Evolutionary conservation across 805 yeast genomes (phyloP).

Genomic region (Starmerella asiatica): DNA sequence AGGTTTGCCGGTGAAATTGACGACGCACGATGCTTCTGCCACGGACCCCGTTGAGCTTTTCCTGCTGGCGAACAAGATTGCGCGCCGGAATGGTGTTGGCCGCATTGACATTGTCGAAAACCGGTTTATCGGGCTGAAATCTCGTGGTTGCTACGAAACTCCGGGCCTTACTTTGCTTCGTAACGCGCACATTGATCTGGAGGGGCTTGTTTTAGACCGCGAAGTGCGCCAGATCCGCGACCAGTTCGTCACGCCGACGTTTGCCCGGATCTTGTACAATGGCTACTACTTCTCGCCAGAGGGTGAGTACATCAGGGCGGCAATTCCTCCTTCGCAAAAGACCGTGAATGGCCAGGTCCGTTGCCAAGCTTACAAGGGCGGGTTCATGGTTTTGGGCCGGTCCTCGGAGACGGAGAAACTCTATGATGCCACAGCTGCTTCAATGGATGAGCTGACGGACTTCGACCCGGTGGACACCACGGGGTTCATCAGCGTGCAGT

Average conservation of each 20-base stretch:
- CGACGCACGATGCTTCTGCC: constrained; percentile 46
- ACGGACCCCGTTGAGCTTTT: constrained; percentile 88
- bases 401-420: constrained; percentile 89
- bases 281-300: constrained; percentile 98
- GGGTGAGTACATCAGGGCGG: constrained; percentile 77
- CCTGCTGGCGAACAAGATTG: constrained; percentile 82
- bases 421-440: constrained; percentile 94
- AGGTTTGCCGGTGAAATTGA: constrained; percentile 78
- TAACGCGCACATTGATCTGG: constrained; percentile 87
- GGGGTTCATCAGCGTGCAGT: constrained; percentile 95
- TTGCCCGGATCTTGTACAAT: constrained; percentile 82
- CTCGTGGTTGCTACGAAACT: constrained; percentile 99
- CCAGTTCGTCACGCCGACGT: constrained; percentile 83
- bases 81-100: constrained; percentile 99
- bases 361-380: constrained; percentile 86
- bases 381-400: constrained; percentile 75
- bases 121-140: constrained; percentile 96
- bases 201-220: constrained; percentile 92
- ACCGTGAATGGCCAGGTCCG: constrained; percentile 96
- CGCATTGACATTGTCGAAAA: constrained; percentile 98
- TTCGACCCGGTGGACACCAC: constrained; percentile 94
- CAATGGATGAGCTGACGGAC: constrained; percentile 98
- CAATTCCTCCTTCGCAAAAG: constrained; percentile 78
- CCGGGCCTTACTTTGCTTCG: constrained; percentile 95
- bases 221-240: constrained; percentile 97